Percentiles rank a stretch among this genome's conserved stretches.
Conservation (phyloP, 352 stramenopile species). For the Globisporangium nunn region DNA sequence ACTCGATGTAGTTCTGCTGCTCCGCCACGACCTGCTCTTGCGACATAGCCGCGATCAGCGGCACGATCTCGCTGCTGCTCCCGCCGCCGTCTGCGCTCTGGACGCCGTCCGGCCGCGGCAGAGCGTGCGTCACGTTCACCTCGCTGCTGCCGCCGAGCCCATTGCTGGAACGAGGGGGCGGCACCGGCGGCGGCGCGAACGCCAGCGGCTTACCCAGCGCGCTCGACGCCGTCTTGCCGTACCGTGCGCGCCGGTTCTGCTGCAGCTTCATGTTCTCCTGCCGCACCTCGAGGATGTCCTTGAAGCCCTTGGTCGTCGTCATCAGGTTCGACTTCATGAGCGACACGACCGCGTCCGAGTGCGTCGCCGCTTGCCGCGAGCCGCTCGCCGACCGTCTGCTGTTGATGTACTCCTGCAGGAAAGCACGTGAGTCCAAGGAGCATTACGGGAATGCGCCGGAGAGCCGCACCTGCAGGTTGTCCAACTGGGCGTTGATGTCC, state of each 20-base stretch:
- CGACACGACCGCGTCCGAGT: constrained; percentile 78
- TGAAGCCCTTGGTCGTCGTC: constrained; percentile 71
- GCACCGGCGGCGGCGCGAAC: constrained; percentile 31
- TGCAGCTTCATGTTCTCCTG: constrained; percentile 86
- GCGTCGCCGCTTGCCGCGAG: constrained; percentile 66
- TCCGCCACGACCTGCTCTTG: constrained; percentile 71
- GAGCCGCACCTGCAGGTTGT: constrained; percentile 53
- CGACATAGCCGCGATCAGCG: constrained; percentile 65
- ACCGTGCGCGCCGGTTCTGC: constrained; percentile 67
- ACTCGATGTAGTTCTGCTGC: constrained; percentile 74
- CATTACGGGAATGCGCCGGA: too few relatives aligned
- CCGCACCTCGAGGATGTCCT: constrained; percentile 80
- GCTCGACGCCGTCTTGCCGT: constrained; percentile 67
- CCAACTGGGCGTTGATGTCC: constrained; percentile 78
- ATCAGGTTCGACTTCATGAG: constrained; percentile 84
- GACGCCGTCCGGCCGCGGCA: constrained; percentile 52
- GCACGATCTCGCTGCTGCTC: constrained; percentile 38
- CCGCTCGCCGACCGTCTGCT: constrained; percentile 47
- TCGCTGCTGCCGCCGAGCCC: constrained; percentile 22
- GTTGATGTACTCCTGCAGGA: constrained; percentile 56
- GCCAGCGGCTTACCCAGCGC: constrained; percentile 68
- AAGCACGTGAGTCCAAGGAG: not conserved
- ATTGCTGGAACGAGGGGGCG: constrained; percentile 5
- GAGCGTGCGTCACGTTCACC: constrained; percentile 34
- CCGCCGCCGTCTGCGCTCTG: constrained; percentile 21